Conservation (phyloP, 768 basidiomycete species). For the Cubamyces lactineus region DNA sequence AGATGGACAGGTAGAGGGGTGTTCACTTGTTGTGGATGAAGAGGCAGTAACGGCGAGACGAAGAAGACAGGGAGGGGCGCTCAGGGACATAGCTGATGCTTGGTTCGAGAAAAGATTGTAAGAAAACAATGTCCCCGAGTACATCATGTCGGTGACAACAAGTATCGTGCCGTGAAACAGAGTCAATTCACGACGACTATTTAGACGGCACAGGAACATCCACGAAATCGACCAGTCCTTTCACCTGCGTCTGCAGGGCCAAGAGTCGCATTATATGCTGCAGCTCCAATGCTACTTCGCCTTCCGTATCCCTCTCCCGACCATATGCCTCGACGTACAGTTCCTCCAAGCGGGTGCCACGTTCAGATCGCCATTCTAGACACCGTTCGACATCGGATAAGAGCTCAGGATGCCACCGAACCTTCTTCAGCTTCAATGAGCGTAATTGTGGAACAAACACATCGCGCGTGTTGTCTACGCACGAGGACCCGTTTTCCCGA, state of each 20-base stretch:
- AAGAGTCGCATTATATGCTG: background rate
- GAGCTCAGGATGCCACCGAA: background rate
- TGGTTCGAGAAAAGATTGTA: slow-evolving; percentile 17
- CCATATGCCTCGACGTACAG: background rate
- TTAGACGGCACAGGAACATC: background rate
- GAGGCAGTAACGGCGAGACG: slow-evolving; percentile 3
- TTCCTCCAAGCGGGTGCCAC: background rate
- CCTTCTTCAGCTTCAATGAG: background rate
- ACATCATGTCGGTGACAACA: no score
- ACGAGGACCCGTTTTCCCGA: no score
- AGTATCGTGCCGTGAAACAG: no score
- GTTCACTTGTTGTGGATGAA: slow-evolving; percentile 10
- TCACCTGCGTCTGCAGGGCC: background rate
- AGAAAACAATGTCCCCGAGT: no score
- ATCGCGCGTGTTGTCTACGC: no score
- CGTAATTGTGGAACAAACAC: background rate
- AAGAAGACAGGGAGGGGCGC: background rate
- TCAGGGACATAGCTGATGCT: slow-evolving; percentile 11
- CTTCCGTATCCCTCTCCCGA: background rate
- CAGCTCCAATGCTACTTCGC: background rate
- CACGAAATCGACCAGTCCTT: background rate
- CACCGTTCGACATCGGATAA: background rate
- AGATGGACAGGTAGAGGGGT: slow-evolving; percentile 2
- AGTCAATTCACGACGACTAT: no score
- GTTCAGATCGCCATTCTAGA: background rate